phyloP scores from a whole-genome alignment of 2,329 filamentous ascomycete species.

The Phyllosticta citribraziliensis region DNA sequence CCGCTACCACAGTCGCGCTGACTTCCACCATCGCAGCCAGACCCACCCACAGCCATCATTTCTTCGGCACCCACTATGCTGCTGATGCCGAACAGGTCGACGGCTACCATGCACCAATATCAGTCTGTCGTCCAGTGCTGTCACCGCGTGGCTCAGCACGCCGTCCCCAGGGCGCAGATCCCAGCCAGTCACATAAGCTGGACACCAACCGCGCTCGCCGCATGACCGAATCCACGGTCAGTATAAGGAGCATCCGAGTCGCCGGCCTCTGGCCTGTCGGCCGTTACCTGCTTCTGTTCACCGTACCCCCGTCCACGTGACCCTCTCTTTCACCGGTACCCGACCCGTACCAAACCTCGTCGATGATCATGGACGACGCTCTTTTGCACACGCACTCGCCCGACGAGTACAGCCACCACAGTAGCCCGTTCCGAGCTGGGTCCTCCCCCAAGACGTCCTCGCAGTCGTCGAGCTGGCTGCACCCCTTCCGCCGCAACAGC shows the following conservation, averaged over 20 bases:
- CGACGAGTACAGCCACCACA: background rate
- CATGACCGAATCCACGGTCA: background rate
- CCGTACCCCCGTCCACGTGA: background rate
- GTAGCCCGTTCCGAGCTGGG: background rate
- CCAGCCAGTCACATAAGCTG: background rate
- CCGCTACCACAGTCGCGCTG: too few species aligned
- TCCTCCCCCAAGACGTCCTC: background rate
- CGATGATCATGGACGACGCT: background rate
- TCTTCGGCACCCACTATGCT: background rate
- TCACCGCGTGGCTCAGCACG: background rate
- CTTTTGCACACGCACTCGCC: background rate
- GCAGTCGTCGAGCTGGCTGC: background rate
- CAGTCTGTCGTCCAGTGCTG: background rate
- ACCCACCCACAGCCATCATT: too few species aligned
- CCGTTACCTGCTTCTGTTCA: background rate
- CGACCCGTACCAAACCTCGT: background rate
- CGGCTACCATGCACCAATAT: background rate
- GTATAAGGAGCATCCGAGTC: background rate
- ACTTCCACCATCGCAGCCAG: too few species aligned
- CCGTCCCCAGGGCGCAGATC: background rate
- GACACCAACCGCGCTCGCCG: background rate
- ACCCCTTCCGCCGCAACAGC: background rate
- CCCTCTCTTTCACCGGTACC: background rate
- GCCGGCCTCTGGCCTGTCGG: background rate
- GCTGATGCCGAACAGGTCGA: background rate